Base-by-base conservation (phyloP, 345 rosid species). In the Noccaea bulbosa region DNA sequence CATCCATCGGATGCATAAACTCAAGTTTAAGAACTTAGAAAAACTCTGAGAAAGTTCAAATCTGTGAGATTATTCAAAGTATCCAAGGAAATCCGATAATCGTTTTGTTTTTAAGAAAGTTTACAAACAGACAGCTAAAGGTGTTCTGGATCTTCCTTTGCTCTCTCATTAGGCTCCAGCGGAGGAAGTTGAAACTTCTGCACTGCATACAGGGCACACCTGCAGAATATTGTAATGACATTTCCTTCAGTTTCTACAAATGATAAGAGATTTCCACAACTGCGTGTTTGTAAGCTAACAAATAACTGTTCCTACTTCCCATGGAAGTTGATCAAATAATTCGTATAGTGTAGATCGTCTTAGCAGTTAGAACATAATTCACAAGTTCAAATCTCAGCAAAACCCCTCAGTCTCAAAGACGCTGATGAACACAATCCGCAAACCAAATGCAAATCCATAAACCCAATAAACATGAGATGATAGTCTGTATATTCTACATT, bases 121-220 rank as follows among this genome's bases (percentile, higher is more conserved):
- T 43, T 69, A 69, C 79, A 69, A 62, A 54, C 52, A 75, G 60
- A 55, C 70, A 24, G 69, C 69, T 34, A 67, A 67, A 75, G 70
- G 65, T 45, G 39, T 46, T 39, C 49, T 43, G 62, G 62, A 66
- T 7, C 54, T 27, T 66, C 67, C 41, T 45, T 24, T 24, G 57
- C 58, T 74, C 43, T 27, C 44, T 30, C 44, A 51, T 46, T 81
- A 80, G 79, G 78, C 83, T 16, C 85, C 87, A 24, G 88, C 73
- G 16, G 87, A 67, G 16, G 88, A 81, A 39, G 86, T 69, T 6
- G 88, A 84, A 33, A 95, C 98, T 73, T 95, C 97, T 0, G 85
- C 60, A 20, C 85, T 88, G 80, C 98, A 92, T 62, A 95, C 80
- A 2, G 97, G 97, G 35, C 98, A 95, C n/a, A 82, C 91, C 99